Evolutionary conservation across 306 rosid genomes (phyloP).

Genomic region (Begonia peltatifolia): DNA sequence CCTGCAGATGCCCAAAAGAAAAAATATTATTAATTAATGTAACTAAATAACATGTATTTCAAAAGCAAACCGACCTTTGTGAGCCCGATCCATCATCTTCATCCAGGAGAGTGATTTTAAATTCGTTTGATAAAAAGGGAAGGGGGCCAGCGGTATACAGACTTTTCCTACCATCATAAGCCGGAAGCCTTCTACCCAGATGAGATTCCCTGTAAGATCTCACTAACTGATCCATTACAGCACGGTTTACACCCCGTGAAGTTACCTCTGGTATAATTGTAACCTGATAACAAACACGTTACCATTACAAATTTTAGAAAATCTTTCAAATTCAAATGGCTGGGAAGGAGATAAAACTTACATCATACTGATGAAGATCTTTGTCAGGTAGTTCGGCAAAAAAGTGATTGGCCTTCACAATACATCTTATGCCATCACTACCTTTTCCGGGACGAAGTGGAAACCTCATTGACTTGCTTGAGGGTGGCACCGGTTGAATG

Average conservation of each 20-base stretch:
- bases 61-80: slow-evolving; percentile 29
- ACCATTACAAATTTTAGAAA: background rate
- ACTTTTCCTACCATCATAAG: slow-evolving; percentile 89
- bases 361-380: slow-evolving; percentile 77
- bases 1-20: slow-evolving; percentile 26
- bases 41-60: too few species aligned
- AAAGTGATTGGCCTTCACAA: slow-evolving; percentile 49
- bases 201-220: slow-evolving; percentile 55
- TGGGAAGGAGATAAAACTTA: slow-evolving; percentile 6
- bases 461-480: slow-evolving; percentile 81
- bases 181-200: slow-evolving; percentile 83
- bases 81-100: slow-evolving; percentile 75
- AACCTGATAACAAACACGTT: slow-evolving; percentile 32
- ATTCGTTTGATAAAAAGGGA: slow-evolving; percentile 69
- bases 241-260: slow-evolving; percentile 77
- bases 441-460: slow-evolving; percentile 96
- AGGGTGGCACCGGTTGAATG: slow-evolving; percentile 34
- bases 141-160: slow-evolving; percentile 85
- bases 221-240: slow-evolving; percentile 68
- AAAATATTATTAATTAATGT: background rate
- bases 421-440: slow-evolving; percentile 32
- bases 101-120: slow-evolving; percentile 49
- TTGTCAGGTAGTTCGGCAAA: slow-evolving; percentile 42
- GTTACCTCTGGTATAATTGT: slow-evolving; percentile 79
- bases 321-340: background rate